Evolutionary conservation across 495 filamentous ascomycete species (phyloP), one percentile per base, ranked within the genome.

Genomic region (Geoglossum glabrum): DNA sequence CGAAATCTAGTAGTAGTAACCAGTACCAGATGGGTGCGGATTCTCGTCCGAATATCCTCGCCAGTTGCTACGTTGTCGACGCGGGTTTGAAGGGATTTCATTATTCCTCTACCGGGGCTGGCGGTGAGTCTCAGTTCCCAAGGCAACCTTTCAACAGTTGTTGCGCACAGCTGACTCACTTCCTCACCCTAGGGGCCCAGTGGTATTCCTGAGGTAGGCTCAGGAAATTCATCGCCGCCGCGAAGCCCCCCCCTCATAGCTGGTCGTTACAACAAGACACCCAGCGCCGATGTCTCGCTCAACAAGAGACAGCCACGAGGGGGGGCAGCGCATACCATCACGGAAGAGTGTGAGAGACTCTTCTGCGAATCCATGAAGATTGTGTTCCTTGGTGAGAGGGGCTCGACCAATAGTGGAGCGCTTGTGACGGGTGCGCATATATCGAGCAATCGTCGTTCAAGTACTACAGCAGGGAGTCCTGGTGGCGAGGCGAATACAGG

Each of bases 261-360:
- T 67, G 78, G 76, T 59, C 49, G 49, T 2, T 52, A 52, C 28
- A 52, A 52, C 49, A 52, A 52, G 49, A 31, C 67, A 74, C 71
- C 65, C 74, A 66, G 67, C 54, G 66, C 49, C 25, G 49, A 52
- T 4, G 25, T 30, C 49, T 56, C 66, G 65, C 65, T 66, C 59
- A 34, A 28, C 27, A 54, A 58, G 19, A 30, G 46, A 28, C 57
- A 66, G 69, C 69, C 80, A 67, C 79, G 78, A 78, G 83, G 81
- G 84, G 89, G 87, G 85, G 89, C 89, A 80, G 79, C 84, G 83
- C 80, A 87, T 72, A 81, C 80, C 74, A 94, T 96, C 77, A 85
- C 83, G 87, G 90, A 80, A 87, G 87, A 95, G 86, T 93, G 90
- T 96, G 90, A 95, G 89, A 96, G 90, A 73, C 90, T 96, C 79